Conservation (phyloP, 139 green algal species). For the Pleodorina starrii region DNA sequence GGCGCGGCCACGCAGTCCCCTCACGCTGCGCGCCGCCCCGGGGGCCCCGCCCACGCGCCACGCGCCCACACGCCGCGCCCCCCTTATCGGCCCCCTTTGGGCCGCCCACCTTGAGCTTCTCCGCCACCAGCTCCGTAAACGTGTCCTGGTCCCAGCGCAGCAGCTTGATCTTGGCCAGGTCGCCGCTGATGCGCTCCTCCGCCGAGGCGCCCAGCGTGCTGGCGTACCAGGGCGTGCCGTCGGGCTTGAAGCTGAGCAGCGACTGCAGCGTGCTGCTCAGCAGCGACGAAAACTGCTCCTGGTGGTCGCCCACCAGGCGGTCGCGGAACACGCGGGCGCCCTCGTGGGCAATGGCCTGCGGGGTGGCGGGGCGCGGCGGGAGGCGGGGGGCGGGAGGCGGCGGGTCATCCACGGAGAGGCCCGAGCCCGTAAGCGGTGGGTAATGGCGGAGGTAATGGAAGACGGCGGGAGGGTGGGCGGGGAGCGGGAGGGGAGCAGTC, state of each 20-base stretch:
- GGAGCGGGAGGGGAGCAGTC: too few relatives aligned
- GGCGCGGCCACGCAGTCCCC: too few relatives aligned
- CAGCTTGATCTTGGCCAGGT: slow-evolving; percentile 53
- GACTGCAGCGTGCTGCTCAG: neutral
- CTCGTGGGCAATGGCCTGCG: slow-evolving; percentile 73
- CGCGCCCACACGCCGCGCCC: too few relatives aligned
- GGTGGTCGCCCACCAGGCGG: slow-evolving; percentile 63
- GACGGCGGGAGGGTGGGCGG: too few relatives aligned
- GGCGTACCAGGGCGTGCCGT: slow-evolving; percentile 43
- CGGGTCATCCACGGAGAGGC: too few relatives aligned
- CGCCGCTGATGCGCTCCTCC: slow-evolving; percentile 60
- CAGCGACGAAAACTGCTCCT: slow-evolving; percentile 19
- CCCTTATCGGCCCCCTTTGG: too few relatives aligned
- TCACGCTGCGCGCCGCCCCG: too few relatives aligned
- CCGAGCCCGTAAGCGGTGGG: too few relatives aligned
- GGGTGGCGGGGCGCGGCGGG: too few relatives aligned
- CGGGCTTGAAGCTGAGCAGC: slow-evolving; percentile 47
- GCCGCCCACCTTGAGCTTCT: slow-evolving; percentile 72
- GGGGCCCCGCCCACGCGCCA: too few relatives aligned
- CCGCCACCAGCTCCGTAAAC: slow-evolving; percentile 65
- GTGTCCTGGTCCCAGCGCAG: slow-evolving; percentile 61
- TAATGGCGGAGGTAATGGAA: too few relatives aligned
- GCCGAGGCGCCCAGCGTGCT: slow-evolving; percentile 55
- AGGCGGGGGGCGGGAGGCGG: too few relatives aligned
- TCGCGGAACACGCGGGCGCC: slow-evolving; percentile 74